Evolutionary conservation across 768 basidiomycete species (phyloP), one percentile per base, ranked within the genome.

Genomic region (Trametes cinnabarina): DNA sequence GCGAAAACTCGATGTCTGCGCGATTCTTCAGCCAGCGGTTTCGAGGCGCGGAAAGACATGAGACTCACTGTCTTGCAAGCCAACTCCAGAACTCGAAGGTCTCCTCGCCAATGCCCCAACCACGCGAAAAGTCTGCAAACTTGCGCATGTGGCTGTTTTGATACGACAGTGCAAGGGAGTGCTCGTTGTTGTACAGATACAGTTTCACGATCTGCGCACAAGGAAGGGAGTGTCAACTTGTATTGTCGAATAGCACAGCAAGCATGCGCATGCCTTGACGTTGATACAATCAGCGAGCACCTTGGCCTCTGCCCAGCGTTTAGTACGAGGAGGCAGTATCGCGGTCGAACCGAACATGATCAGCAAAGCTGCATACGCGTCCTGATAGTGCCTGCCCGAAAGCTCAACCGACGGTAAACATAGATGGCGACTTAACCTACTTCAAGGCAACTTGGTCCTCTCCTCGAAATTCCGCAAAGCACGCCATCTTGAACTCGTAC

Each of bases 41-140:
- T 10, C 15, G 17, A 12, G 28, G 37, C 35, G 20, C 32, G 9
- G 22, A 41, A 41, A 4, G n/a, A 23, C n/a, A 3, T n/a, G 15
- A 35, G 17, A 79, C 88, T 55, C 66, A 94, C 92, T 97, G 94
- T 68, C 94, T 78, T 8, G 92, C 90, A 54, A 94, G 79, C 96
- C 95, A 99, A 63, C 90, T 91, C 96, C 96, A 98, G 68, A 88
- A 98, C 69, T 98, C 97, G 63, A 92, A 98, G 0, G 92, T 97
- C 66, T 94, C 92, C 65, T 95, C 93, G 15, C 94, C 95, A 54
- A 98, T 98, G 8, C 92, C 92, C 96, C 97, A 98, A 0, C 88
- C 87, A 19, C 89, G 76, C 5, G 90, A 90, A 63, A 99, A 84
- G 65, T 94, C 92, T 5, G 87, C 82, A 64, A 97, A 96, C 60